These are phyloP conservation scores for Juncus inflexus DNA, from an alignment of 176 grass and related monocot species.

Conservation along the genomic window DNA sequence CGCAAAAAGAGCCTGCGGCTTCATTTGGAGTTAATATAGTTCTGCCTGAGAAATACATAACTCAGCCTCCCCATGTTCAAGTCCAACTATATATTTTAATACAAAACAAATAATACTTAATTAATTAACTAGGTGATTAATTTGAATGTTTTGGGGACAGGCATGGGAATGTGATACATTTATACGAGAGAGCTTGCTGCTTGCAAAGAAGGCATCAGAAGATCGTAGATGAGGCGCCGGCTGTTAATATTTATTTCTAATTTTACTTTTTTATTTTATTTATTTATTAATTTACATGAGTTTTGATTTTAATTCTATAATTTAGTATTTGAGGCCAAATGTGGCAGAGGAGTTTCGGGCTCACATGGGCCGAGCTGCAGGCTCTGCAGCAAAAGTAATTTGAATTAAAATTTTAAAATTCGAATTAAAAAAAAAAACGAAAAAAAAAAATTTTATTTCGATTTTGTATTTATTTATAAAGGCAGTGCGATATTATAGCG, in stretches of 20 bases:
- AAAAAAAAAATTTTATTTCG: too few species aligned
- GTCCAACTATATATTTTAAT: conserved; percentile 55
- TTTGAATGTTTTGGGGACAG: conserved; percentile 52
- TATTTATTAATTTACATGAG: too few species aligned
- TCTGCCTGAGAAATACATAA: conserved; percentile 91
- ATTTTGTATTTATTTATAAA: conserved; percentile 53
- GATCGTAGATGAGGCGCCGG: conserved; percentile 94
- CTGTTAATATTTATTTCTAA: conserved; percentile 50
- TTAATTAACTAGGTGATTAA: too few species aligned
- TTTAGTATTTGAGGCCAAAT: conserved; percentile 52
- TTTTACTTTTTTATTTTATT: neutral
- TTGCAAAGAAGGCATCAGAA: conserved; percentile 97
- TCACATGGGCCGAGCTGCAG: conserved; percentile 79
- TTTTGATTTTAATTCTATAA: neutral
- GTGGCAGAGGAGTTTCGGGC: conserved; percentile 58
- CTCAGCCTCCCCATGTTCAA: conserved; percentile 84
- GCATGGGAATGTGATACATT: conserved; percentile 83
- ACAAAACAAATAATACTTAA: too few species aligned
- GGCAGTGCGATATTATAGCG: conserved; percentile 98
- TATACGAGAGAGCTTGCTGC: conserved; percentile 96
- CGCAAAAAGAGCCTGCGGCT: conserved; percentile 81
- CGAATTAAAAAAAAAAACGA: neutral
- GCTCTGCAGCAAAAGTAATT: conserved; percentile 65
- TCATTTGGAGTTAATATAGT: conserved; percentile 82
- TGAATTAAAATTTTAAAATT: conserved; percentile 22